Conservation (phyloP, 768 basidiomycete species). For the Candolleomyces aberdarensis region DNA sequence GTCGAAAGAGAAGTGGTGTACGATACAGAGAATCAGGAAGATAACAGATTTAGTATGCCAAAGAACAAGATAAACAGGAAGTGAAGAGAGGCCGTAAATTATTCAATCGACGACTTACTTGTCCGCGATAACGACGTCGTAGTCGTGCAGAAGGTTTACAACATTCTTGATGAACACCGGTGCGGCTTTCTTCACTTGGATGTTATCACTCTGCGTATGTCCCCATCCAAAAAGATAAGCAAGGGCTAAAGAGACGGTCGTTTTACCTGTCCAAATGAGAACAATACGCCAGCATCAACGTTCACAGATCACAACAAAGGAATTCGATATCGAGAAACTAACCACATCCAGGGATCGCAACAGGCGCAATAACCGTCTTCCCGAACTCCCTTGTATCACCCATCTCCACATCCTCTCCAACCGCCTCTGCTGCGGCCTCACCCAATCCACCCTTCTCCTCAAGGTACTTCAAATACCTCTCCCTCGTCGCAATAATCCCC, state of each 20-base stretch:
- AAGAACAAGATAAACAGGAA: too few relatives aligned
- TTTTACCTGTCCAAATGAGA: slow-evolving; percentile 63
- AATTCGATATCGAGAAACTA: slow-evolving; percentile 22
- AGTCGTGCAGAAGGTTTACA: slow-evolving; percentile 45
- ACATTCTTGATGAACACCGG: slow-evolving; percentile 75
- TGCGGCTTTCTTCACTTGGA: slow-evolving; percentile 71
- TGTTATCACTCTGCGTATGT: slow-evolving; percentile 93
- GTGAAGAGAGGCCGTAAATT: too few relatives aligned
- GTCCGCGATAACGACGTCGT: slow-evolving; percentile 89
- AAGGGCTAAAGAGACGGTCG: slow-evolving; percentile 77
- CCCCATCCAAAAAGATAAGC: slow-evolving; percentile 77
- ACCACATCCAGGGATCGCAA: slow-evolving; percentile 95
- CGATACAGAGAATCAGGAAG: slow-evolving; percentile 13
- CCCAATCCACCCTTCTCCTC: slow-evolving; percentile 40
- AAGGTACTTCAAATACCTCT: slow-evolving; percentile 73
- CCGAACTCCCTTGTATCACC: slow-evolving; percentile 35
- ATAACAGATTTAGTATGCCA: too few relatives aligned
- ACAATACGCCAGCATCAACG: not conserved
- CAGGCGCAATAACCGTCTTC: slow-evolving; percentile 83
- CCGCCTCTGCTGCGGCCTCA: slow-evolving; percentile 16
- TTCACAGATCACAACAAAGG: not conserved
- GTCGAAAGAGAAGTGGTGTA: not conserved
- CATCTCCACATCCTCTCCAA: slow-evolving; percentile 27
- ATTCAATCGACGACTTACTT: slow-evolving; percentile 44
- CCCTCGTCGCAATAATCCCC: slow-evolving; percentile 83